Conservation (phyloP, 2,329 filamentous ascomycete species). For the Phialocephala sp. region DNA sequence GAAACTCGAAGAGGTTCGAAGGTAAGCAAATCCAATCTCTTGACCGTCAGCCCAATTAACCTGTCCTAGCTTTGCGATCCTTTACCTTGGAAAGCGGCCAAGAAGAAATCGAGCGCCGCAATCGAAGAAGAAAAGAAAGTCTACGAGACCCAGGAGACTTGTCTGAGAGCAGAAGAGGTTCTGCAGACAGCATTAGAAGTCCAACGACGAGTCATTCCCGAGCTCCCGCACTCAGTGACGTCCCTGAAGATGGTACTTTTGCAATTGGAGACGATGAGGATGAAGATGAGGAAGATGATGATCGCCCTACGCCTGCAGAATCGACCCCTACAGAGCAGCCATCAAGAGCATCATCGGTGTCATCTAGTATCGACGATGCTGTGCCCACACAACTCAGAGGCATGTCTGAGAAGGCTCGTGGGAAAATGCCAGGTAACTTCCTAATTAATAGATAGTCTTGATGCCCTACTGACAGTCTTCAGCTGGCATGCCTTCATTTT, state of each 20-base stretch:
- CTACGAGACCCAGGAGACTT: constrained; percentile 56
- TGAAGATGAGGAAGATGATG: constrained; percentile 55
- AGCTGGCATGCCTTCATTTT: constrained; percentile 80
- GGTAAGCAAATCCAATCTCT: constrained; percentile 27
- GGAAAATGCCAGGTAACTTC: constrained; percentile 76
- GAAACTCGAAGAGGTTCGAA: constrained; percentile 83
- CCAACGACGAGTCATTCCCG: constrained; percentile 61
- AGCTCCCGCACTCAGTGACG: constrained; percentile 64
- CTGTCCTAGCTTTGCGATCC: constrained; percentile 65
- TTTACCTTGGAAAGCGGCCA: constrained; percentile 93
- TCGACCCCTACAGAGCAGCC: constrained; percentile 69
- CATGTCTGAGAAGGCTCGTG: constrained; percentile 96
- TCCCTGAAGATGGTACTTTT: constrained; percentile 81
- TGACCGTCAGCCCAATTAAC: constrained; percentile 13
- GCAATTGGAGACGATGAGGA: constrained; percentile 86
- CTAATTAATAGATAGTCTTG: neutral
- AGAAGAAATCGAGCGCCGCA: constrained; percentile 85
- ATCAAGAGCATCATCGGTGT: constrained; percentile 71
- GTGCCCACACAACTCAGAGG: constrained; percentile 83
- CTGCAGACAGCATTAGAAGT: constrained; percentile 70
- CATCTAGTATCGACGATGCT: constrained; percentile 73
- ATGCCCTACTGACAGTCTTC: constrained; percentile 24
- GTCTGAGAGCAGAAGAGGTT: constrained; percentile 56
- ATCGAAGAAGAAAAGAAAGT: constrained; percentile 70
- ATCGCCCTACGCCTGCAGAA: constrained; percentile 61